Base-by-base conservation (phyloP, 345 rosid species). In the Reutealis trisperma region DNA sequence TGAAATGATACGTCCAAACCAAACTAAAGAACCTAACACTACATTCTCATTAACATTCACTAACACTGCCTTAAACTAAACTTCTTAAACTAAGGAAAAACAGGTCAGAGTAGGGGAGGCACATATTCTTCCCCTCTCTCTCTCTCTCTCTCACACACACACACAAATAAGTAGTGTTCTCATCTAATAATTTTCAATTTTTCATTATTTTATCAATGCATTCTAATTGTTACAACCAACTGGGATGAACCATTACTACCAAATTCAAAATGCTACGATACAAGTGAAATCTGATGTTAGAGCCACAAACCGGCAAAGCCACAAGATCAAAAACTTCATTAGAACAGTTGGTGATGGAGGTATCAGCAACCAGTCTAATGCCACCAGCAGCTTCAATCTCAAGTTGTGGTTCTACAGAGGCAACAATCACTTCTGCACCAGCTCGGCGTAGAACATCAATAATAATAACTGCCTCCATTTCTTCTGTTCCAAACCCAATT, bases 401-500 rank as follows among this genome's bases (percentile, higher is more conserved):
- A 37, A 92, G 94, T 72, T 91, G 89, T 37, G 89, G 85, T 81
- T 95, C 99, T 62, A 95, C 97, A 1, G 99, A 95, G 59, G 98
- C 99, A 76, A 95, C 75, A 14, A 78, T 88, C 60, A 95, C 99
- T 72, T 89, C 85, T 62, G 99, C 99, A 58, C 99, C 99, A 62
- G 97, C 99, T 79, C 96, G 86, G 2, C 98, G 90, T 78, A 93
- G 78, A 81, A 93, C 97, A 83, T 89, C 89, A 73, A 88, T 80
- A 57, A 92, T 62, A 68, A 92, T 87, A 47, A 95, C 97, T 82
- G 94, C 99, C 82, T 95, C 98, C 88, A 95, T 93, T 77, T 91
- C 99, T 83, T 95, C 99, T 3, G 93, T 90, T 57, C 98, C 99
- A 83, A 83, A 89, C 41, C 92, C 98, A 78, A 95, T 86, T 41